Percentiles rank a stretch among this genome's conserved stretches.
Evolutionary conservation across 148 eudicot species (phyloP).

Genomic region (Fagopyrum tataricum): DNA sequence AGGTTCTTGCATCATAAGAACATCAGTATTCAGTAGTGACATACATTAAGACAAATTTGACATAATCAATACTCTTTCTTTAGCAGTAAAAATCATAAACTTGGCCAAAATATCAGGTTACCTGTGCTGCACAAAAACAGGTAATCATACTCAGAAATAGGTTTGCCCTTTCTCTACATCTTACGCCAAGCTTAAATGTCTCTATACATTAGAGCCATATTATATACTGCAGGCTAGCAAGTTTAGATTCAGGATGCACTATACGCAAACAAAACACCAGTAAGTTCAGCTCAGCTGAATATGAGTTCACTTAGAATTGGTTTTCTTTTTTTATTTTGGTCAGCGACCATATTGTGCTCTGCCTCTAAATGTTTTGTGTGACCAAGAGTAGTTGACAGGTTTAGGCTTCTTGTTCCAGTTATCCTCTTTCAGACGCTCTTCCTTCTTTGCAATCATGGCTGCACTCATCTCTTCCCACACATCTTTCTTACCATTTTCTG

Average conservation of each 20-base stretch:
- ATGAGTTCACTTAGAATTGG: background rate
- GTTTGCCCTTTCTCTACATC: background rate
- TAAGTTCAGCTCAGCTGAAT: background rate
- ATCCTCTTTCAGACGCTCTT: slow-evolving; percentile 36
- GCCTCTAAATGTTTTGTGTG: slow-evolving; percentile 28
- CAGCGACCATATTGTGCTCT: slow-evolving; percentile 36
- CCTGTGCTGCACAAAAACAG: slow-evolving; percentile 4
- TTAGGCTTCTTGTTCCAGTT: slow-evolving; percentile 33
- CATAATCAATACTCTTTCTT: background rate
- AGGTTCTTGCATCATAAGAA: background rate
- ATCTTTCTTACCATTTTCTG: slow-evolving; percentile 34
- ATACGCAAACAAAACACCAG: background rate
- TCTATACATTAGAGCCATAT: background rate
- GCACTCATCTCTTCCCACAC: slow-evolving; percentile 63
- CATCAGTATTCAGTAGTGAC: background rate
- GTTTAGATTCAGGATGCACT: background rate
- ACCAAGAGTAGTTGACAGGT: slow-evolving; percentile 2
- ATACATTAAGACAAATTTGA: background rate
- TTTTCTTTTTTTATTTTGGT: background rate
- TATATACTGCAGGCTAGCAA: background rate
- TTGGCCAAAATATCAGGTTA: slow-evolving; percentile 4
- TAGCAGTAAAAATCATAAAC: background rate
- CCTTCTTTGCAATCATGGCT: slow-evolving; percentile 54
- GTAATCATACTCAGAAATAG: background rate
- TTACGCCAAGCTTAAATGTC: background rate